phyloP scores from a whole-genome alignment of 176 grass and related monocot genomes.

The Triticum monococcum region DNA sequence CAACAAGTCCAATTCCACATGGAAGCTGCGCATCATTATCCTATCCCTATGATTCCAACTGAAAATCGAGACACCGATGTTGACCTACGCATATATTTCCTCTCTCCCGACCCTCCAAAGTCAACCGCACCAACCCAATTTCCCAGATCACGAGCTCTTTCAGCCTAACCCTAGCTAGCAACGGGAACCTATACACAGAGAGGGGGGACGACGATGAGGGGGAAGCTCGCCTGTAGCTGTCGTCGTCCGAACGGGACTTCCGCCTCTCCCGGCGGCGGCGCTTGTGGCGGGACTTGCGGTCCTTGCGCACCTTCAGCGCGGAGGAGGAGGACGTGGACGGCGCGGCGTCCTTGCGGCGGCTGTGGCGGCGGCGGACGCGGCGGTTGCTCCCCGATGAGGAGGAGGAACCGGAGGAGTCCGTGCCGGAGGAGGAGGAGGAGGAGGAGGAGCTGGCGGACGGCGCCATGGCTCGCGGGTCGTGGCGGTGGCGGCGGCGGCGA shows the following conservation, averaged over 20 bases:
- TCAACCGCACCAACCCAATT: not conserved
- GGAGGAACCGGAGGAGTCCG: constrained; percentile 3
- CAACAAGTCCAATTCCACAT: not conserved
- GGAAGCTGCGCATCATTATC: not conserved
- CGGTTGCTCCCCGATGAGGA: constrained; percentile 32
- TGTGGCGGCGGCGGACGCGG: constrained; percentile 36
- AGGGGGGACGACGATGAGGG: not conserved
- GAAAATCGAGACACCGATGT: not conserved
- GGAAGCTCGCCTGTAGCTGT: constrained; percentile 34
- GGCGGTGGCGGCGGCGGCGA: not conserved
- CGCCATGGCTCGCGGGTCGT: constrained; percentile 37
- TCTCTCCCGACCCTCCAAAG: not conserved
- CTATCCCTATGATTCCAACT: not conserved
- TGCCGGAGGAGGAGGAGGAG: not conserved
- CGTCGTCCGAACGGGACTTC: constrained; percentile 33
- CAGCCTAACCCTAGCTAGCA: constrained; percentile 41
- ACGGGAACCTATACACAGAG: not conserved
- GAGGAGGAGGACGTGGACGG: constrained; percentile 20
- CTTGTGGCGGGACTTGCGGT: constrained; percentile 51
- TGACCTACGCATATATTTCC: not conserved
- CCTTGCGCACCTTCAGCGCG: constrained; percentile 61
- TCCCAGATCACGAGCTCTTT: not conserved
- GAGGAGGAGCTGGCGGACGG: constrained; percentile 34
- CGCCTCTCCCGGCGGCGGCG: constrained; percentile 32
- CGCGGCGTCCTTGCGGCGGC: constrained; percentile 30